phyloP scores from a whole-genome alignment of 768 basidiomycete species.

The Podaxis carcinomalis region DNA sequence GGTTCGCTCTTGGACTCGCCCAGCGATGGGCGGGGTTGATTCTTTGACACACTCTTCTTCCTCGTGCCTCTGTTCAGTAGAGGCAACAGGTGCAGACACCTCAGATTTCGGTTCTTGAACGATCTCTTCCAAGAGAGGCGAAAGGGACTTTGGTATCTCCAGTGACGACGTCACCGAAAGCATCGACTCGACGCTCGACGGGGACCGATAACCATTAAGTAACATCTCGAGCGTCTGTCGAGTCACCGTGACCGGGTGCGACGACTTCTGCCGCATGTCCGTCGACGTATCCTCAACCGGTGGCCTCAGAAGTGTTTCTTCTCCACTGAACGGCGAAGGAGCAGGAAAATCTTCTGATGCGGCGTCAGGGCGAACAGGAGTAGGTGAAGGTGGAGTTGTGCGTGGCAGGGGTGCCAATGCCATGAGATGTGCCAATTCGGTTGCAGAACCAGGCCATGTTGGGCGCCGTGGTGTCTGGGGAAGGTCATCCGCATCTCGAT shows the following conservation, averaged over 20 bases:
- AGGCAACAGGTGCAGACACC: background rate
- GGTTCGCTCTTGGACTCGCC: background rate
- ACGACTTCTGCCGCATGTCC: constrained; percentile 2
- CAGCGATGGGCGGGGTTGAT: too few relatives aligned
- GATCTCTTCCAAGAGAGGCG: background rate
- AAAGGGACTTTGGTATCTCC: background rate
- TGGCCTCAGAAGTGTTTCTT: constrained; percentile 9
- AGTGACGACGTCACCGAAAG: background rate
- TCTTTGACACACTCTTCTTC: background rate
- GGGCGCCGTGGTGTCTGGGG: background rate
- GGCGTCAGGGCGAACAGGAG: background rate
- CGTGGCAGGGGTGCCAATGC: background rate
- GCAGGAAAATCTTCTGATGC: constrained; percentile 9
- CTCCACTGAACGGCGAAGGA: constrained; percentile 5
- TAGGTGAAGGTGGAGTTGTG: background rate
- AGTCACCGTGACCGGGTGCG: background rate
- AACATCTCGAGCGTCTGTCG: constrained; percentile 5
- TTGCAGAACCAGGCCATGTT: constrained; percentile 4
- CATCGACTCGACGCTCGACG: background rate
- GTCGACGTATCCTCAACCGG: constrained; percentile 3
- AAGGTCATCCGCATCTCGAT: background rate
- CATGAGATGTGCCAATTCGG: constrained; percentile 10
- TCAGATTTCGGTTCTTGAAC: background rate
- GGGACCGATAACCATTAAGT: background rate
- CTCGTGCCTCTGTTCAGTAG: background rate